A percentile compares a stretch with the other conserved stretches of the same genome.
Conservation (phyloP, 1,284 basidiomycete species). For the Trichosporon asahii region DNA sequence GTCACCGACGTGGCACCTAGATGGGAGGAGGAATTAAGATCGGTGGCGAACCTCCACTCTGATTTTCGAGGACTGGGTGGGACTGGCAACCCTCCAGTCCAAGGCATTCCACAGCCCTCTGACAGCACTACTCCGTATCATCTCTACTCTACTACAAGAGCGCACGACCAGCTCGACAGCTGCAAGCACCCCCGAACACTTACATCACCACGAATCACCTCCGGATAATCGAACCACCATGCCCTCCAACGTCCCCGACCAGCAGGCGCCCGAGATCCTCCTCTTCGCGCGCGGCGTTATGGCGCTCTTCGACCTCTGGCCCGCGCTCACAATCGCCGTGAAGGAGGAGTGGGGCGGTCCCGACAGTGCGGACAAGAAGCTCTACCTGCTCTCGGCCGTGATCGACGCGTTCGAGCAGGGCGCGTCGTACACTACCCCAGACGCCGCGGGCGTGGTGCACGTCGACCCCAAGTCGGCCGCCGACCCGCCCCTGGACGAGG, state of each 20-base stretch:
- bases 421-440: constrained; percentile 11
- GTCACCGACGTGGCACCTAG: constrained; percentile 5
- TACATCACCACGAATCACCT: neutral
- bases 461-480: constrained; percentile 34
- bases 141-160: neutral
- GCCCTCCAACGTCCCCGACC: constrained; percentile 11
- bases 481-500: constrained; percentile 61
- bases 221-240: neutral
- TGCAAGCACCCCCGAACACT: neutral
- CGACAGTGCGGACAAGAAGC: constrained; percentile 66
- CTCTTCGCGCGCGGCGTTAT: constrained; percentile 79
- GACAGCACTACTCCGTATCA: neutral
- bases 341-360: constrained; percentile 78
- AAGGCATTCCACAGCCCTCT: neutral
- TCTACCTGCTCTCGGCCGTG: constrained; percentile 74
- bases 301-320: constrained; percentile 74
- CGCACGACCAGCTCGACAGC: neutral
- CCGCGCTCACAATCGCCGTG: constrained; percentile 75
- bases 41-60: neutral
- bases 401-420: constrained; percentile 75
- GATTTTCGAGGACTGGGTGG: neutral
- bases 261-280: constrained; percentile 29
- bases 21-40: neutral
- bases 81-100: neutral
- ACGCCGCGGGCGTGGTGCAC: constrained; percentile 19